Evolutionary conservation across 2,329 filamentous ascomycete genomes (phyloP).

Genomic region (Teratosphaeria viscida): DNA sequence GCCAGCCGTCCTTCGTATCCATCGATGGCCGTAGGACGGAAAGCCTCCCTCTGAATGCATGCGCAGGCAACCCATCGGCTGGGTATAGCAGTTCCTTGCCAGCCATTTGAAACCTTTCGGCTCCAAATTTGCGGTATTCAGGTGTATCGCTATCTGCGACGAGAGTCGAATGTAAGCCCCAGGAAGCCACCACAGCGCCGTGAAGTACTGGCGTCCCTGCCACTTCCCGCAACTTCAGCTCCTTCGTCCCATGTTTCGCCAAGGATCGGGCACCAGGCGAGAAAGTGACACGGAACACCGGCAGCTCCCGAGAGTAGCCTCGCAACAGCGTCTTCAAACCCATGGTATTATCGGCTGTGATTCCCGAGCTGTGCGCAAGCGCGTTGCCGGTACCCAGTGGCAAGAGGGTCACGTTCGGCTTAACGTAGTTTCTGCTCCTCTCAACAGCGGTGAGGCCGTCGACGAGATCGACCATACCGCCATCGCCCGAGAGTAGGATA

Average conservation of each 20-base stretch:
- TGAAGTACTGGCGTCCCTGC: conserved; percentile 31
- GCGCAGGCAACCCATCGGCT: conserved; percentile 40
- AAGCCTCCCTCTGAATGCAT: conserved; percentile 47
- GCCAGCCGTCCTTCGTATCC: conserved; percentile 17
- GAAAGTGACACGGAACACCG: conserved; percentile 35
- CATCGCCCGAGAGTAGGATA: conserved; percentile 77
- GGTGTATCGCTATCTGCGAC: conserved; percentile 85
- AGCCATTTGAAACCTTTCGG: conserved; percentile 73
- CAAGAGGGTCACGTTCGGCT: conserved; percentile 47
- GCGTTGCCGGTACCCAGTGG: conserved; percentile 44
- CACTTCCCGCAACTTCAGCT: conserved; percentile 25
- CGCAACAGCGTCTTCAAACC: conserved; percentile 31
- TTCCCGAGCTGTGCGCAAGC: conserved; percentile 35
- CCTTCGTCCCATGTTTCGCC: conserved; percentile 30
- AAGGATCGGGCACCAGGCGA: conserved; percentile 34
- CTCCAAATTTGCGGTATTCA: conserved; percentile 66
- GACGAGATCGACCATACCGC: conserved; percentile 71
- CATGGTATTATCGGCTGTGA: conserved; percentile 29
- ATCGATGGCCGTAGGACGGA: conserved; percentile 27
- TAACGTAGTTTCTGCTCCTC: conserved; percentile 26
- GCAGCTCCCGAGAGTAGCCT: conserved; percentile 27
- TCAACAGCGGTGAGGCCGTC: conserved; percentile 47
- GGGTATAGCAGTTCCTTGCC: conserved; percentile 63
- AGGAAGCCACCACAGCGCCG: conserved; percentile 78
- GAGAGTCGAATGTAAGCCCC: conserved; percentile 79